Evolutionary conservation across 352 stramenopile genomes (phyloP), one percentile per base, ranked within the genome.

Genomic region (Peronospora farinosa): DNA sequence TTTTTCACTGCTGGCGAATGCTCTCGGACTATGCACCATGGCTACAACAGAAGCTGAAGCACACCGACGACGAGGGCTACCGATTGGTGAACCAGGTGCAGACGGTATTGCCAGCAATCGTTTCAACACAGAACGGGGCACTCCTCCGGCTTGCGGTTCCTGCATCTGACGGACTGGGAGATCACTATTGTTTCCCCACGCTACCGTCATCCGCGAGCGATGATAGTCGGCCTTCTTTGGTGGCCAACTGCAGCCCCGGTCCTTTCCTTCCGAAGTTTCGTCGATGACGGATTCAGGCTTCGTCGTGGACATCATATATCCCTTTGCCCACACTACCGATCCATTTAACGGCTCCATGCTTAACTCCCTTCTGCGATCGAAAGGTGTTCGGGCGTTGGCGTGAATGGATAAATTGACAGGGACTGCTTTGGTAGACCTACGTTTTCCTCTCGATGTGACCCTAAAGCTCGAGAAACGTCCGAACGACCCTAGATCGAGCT

Each of bases 11-110:
- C 36, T 71, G 47, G 33, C 59, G 42, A 68, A 72, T 10, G 41
- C 47, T 52, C 63, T 39, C 27, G 58, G 63, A 52, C 63, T 72
- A 44, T 68, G 56, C 43, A 68, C 59, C 54, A 72, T 68, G 15
- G 59, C 41, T 0, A 44, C 47, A 15, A 68, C 41, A 7, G 63
- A 41, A 55, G 58, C 63, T n/a, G 63, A 55, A 11, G 59, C 58
- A 27, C 63, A 68, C 7, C 59, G 59, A 60, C 54, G 63, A 42
- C 59, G 59, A 2, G 58, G 63, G 16, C 59, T 72, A 13, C 54
- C 46, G 7, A 63, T 45, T 42, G 58, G 46, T 12, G 62, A 54
- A 13, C 48, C 37, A 3, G 45, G 13, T 8, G 17, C 45, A 40
- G 47, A 51, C 5, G 62, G 63, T 7, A 44, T 54, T 8, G 19